Conservation (phyloP, 1,284 basidiomycete species). For the Puccinia coronata region DNA sequence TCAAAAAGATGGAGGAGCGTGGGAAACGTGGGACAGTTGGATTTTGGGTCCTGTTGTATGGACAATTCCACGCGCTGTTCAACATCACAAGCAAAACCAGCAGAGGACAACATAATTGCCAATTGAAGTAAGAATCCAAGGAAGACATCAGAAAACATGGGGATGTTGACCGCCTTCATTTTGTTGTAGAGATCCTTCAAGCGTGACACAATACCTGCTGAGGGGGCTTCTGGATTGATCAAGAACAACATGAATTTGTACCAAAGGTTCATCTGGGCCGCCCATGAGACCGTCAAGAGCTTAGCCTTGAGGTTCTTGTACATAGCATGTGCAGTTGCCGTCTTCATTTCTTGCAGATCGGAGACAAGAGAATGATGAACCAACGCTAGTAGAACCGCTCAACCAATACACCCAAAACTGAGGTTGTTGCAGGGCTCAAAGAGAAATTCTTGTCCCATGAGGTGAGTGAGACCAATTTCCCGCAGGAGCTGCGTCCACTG, state of each 20-base stretch:
- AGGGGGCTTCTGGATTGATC: background rate
- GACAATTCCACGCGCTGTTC: background rate
- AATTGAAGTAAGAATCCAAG: background rate
- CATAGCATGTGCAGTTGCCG: too few relatives aligned
- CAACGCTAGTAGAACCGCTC: too few relatives aligned
- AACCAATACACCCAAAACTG: too few relatives aligned
- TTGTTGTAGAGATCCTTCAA: background rate
- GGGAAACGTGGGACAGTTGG: background rate
- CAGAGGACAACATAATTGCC: too few relatives aligned
- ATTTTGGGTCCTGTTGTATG: background rate
- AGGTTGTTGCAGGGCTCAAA: too few relatives aligned
- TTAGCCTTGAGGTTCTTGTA: too few relatives aligned
- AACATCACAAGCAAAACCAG: background rate
- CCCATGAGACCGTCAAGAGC: background rate
- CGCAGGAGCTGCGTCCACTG: too few relatives aligned
- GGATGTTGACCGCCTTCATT: background rate
- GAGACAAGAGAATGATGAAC: too few relatives aligned
- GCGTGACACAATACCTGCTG: background rate
- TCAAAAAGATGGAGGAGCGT: background rate
- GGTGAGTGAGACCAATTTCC: too few relatives aligned
- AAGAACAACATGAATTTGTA: background rate
- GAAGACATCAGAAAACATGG: background rate
- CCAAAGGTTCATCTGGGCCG: conserved; percentile 1
- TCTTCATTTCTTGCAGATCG: too few relatives aligned
- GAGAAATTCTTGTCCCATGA: too few relatives aligned